Conservation (phyloP, 2,329 filamentous ascomycete species). For the Chalara sp. region DNA sequence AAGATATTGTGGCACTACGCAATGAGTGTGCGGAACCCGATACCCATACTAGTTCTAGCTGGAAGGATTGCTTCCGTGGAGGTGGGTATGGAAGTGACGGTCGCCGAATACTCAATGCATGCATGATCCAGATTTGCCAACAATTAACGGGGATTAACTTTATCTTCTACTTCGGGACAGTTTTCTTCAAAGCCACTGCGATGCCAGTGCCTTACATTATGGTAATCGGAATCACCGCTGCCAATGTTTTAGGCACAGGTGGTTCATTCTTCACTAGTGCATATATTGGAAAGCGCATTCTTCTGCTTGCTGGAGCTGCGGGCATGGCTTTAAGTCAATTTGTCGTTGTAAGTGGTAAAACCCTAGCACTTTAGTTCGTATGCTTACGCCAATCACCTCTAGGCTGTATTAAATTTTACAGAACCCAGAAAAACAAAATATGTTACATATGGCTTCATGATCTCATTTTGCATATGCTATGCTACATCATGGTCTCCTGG, state of each 20-base stretch:
- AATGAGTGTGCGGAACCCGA: conserved; percentile 30
- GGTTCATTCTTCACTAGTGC: not conserved
- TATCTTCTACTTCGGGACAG: conserved; percentile 87
- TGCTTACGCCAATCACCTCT: no score
- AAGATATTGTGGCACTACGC: conserved; percentile 47
- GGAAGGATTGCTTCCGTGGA: conserved; percentile 63
- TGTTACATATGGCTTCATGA: not conserved
- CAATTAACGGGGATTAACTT: conserved; percentile 80
- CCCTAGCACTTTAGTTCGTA: no score
- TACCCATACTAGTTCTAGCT: conserved; percentile 50
- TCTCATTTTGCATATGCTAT: not conserved
- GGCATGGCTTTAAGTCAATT: not conserved
- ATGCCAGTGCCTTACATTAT: conserved; percentile 68
- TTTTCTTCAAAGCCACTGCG: conserved; percentile 75
- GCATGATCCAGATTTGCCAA: conserved; percentile 77
- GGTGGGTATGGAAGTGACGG: conserved; percentile 61
- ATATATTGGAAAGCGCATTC: not conserved
- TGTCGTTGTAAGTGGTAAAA: not conserved
- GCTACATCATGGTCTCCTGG: not conserved
- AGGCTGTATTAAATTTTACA: not conserved
- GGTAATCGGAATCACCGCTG: conserved; percentile 75
- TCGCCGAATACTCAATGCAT: conserved; percentile 64
- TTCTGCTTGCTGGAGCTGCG: not conserved
- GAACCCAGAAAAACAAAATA: not conserved
- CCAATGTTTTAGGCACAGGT: conserved; percentile 1